Evolutionary conservation across 164 flowering plant genomes (phyloP).

Genomic region (Buxus sempervirens): DNA sequence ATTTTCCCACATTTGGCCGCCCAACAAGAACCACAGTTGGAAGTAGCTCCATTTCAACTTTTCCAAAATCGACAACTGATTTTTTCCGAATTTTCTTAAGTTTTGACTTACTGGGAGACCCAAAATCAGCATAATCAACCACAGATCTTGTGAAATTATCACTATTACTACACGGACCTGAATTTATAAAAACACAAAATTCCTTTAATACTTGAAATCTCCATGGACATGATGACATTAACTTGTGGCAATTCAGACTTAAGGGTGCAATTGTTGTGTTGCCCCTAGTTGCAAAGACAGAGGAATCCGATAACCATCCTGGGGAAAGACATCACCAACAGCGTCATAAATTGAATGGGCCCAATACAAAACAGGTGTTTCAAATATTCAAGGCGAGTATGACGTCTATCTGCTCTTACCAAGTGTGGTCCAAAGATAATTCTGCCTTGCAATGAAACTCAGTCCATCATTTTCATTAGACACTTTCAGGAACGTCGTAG

Average conservation of each 20-base stretch:
- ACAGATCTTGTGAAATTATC: neutral
- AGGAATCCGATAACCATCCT: conserved; percentile 9
- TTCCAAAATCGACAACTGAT: conserved; percentile 58
- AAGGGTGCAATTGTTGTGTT: neutral
- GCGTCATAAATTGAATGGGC: neutral
- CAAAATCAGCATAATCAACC: neutral
- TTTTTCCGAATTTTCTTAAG: conserved; percentile 14
- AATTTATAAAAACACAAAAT: conserved; percentile 8
- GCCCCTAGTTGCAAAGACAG: neutral
- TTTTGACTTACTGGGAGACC: conserved; percentile 6
- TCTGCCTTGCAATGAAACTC: neutral
- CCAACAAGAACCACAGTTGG: conserved; percentile 84
- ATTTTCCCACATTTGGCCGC: conserved; percentile 98
- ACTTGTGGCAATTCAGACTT: neutral
- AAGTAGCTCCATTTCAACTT: conserved; percentile 53
- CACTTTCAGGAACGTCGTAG: neutral
- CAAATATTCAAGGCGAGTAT: neutral
- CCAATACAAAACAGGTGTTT: neutral
- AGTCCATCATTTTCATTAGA: conserved; percentile 5
- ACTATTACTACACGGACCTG: neutral
- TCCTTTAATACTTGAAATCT: conserved; percentile 1
- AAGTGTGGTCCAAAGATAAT: neutral
- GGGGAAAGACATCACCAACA: conserved; percentile 1
- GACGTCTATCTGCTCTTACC: conserved; percentile 1
- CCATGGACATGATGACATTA: neutral